phyloP scores from a whole-genome alignment of 306 rosid genomes.

The Rubus idaeus region DNA sequence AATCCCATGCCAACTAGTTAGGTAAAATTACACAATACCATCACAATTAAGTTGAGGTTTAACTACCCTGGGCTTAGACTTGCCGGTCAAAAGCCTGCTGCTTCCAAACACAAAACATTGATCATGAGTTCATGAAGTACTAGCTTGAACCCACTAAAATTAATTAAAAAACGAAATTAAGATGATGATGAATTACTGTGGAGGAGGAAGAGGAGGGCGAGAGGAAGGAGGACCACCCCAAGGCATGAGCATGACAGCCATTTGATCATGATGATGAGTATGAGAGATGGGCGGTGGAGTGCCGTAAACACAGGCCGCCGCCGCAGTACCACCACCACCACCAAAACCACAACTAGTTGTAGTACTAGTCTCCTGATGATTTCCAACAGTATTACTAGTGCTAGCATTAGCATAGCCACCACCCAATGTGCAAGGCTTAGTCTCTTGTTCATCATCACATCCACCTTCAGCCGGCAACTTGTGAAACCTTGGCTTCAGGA shows the following conservation, averaged over 20 bases:
- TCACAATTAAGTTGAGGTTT: not conserved
- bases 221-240: conserved; percentile 40
- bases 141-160: too few species aligned
- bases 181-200: too few species aligned
- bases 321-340: not conserved
- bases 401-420: too few species aligned
- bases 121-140: not conserved
- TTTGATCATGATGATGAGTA: conserved; percentile 17
- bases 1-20: too few species aligned
- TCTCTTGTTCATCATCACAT: not conserved
- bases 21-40: too few species aligned
- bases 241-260: conserved; percentile 21
- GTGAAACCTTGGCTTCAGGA: conserved; percentile 29
- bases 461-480: conserved; percentile 10
- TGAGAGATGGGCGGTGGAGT: too few species aligned
- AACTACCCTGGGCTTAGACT: too few species aligned
- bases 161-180: too few species aligned
- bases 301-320: not conserved
- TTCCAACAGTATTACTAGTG: too few species aligned
- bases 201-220: conserved; percentile 26
- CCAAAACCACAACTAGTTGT: too few species aligned
- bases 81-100: not conserved
- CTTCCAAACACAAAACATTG: not conserved
- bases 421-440: not conserved
- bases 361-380: too few species aligned